These are phyloP conservation scores for Paracoccidioides brasiliensis DNA, from an alignment of 2,329 filamentous ascomycete species.

Conservation along the genomic window DNA sequence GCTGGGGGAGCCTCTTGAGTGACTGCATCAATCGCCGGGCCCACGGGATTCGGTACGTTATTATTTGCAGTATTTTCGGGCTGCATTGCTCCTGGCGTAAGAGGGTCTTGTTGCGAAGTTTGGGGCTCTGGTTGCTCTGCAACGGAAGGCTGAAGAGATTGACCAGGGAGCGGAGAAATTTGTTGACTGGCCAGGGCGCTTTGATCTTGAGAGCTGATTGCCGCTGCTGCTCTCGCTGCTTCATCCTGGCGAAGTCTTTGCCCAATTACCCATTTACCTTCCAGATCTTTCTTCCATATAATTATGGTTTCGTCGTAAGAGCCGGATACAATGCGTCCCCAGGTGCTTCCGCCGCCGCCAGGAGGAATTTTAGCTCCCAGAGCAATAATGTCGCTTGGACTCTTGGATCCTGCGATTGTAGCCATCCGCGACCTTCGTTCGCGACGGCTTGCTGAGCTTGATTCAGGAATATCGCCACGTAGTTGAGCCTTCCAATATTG, in stretches of 20 bases:
- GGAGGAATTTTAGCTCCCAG: constrained; percentile 79
- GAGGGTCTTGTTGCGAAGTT: constrained; percentile 1
- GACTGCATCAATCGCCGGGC: background rate
- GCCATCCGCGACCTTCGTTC: constrained; percentile 38
- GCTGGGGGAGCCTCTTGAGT: background rate
- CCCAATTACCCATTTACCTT: constrained; percentile 71
- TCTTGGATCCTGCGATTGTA: constrained; percentile 58
- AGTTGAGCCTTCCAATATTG: constrained; percentile 52
- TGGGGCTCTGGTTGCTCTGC: constrained; percentile 1
- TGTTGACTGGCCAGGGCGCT: constrained; percentile 11
- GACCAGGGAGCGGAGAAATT: constrained; percentile 11
- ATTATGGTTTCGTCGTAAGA: constrained; percentile 95
- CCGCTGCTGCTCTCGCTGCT: constrained; percentile 28
- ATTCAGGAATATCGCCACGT: constrained; percentile 29
- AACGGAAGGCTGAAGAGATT: background rate
- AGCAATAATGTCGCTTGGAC: constrained; percentile 59
- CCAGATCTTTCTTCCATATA: constrained; percentile 77
- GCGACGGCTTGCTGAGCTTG: constrained; percentile 35
- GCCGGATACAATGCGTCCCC: constrained; percentile 90
- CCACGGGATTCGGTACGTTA: background rate
- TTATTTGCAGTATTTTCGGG: background rate
- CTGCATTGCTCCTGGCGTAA: constrained; percentile 22
- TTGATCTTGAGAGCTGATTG: background rate
- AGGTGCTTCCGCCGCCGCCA: constrained; percentile 76
- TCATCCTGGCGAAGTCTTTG: constrained; percentile 57